phyloP scores from a whole-genome alignment of 1,139 yeast genomes.

The Debaryomyces fabryi region DNA sequence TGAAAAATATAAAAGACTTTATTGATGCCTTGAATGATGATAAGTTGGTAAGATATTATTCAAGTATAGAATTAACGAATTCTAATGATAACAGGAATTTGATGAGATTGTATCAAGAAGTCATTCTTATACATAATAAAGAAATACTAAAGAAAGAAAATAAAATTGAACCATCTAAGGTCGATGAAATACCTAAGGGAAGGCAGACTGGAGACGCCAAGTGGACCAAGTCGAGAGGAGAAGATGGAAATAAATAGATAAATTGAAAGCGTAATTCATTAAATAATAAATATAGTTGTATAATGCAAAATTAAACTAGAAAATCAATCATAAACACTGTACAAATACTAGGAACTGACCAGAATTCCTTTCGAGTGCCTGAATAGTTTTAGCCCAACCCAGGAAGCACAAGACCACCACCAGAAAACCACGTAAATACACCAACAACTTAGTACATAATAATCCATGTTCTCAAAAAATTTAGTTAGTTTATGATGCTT shows the following conservation, averaged over 20 bases:
- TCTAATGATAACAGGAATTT: slow-evolving; percentile 22
- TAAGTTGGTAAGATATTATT: slow-evolving; percentile 31
- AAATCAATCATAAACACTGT: neutral
- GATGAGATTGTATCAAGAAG: slow-evolving; percentile 27
- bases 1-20: slow-evolving; percentile 38
- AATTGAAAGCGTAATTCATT: slow-evolving; percentile 4
- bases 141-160: slow-evolving; percentile 17
- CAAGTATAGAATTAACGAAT: slow-evolving; percentile 25
- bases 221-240: slow-evolving; percentile 81
- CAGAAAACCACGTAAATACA: slow-evolving; percentile 63
- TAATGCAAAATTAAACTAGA: neutral
- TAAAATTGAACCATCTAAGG: slow-evolving; percentile 11
- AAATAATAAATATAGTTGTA: neutral
- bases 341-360: neutral
- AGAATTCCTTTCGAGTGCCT: slow-evolving; percentile 67
- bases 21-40: slow-evolving; percentile 42
- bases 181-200: slow-evolving; percentile 36
- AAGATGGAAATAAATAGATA: slow-evolving; percentile 50
- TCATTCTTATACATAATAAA: slow-evolving; percentile 26
- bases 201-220: slow-evolving; percentile 76
- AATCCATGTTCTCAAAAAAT: slow-evolving; percentile 34
- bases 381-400: slow-evolving; percentile 79
- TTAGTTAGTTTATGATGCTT: slow-evolving; percentile 18
- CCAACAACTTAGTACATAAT: slow-evolving; percentile 54
- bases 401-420: slow-evolving; percentile 77